Conservation (phyloP, 1,139 yeast genomes). For the Meyerozyma sp. region DNA sequence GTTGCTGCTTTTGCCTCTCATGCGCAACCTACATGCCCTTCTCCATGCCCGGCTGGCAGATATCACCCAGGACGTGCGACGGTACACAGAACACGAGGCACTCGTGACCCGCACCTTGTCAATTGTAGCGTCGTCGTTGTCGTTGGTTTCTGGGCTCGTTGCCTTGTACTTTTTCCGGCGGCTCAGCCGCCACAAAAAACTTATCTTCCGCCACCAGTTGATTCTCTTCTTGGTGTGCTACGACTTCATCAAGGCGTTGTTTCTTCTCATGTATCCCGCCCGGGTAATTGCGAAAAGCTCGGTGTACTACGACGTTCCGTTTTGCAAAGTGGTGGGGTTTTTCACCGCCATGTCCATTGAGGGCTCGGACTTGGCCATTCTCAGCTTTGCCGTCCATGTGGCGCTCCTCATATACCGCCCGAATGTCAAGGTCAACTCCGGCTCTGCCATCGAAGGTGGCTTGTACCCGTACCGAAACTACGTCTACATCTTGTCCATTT, state of each 20-base stretch:
- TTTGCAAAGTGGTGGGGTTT: slow-evolving; percentile 1
- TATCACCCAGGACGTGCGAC: not conserved
- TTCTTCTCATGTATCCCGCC: not conserved
- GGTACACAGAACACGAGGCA: not conserved
- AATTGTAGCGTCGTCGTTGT: not conserved
- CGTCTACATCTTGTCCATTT: not conserved
- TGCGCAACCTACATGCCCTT: not conserved
- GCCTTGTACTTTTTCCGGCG: not conserved
- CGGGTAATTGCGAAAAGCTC: not conserved
- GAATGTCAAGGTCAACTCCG: not conserved
- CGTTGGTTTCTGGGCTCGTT: not conserved
- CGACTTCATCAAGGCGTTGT: not conserved
- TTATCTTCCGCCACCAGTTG: not conserved
- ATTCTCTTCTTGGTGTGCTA: not conserved
- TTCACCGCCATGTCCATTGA: slow-evolving; percentile 2
- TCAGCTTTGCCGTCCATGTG: slow-evolving; percentile 1
- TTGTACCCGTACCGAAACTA: not conserved
- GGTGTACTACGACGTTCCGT: not conserved
- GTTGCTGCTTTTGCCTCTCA: not conserved
- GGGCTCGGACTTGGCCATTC: slow-evolving; percentile 1
- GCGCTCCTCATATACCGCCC: not conserved
- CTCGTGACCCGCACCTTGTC: not conserved
- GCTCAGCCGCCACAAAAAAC: not conserved
- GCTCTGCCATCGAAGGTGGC: not conserved
- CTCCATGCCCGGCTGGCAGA: not conserved